Conservation (phyloP, 345 rosid species). For the Murraya paniculata region DNA sequence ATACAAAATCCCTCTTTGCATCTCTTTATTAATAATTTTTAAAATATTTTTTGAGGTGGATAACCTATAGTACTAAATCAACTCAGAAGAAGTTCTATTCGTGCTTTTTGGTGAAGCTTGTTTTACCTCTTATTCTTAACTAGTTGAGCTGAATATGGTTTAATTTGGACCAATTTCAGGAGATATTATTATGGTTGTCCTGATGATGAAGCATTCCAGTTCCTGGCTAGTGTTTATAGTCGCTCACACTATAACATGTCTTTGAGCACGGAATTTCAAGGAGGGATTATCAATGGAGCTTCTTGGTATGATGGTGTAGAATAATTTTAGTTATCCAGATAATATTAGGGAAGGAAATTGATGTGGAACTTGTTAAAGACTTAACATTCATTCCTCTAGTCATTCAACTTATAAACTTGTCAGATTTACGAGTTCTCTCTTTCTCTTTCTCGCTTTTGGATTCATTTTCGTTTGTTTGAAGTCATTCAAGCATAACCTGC, state of each 20-base stretch:
- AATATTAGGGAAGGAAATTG: background rate
- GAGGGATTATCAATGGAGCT: slow-evolving; percentile 97
- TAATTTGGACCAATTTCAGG: slow-evolving; percentile 45
- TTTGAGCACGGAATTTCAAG: slow-evolving; percentile 78
- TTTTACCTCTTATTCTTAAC: slow-evolving; percentile 4
- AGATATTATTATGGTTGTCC: slow-evolving; percentile 78
- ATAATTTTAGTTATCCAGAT: background rate
- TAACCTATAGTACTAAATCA: background rate
- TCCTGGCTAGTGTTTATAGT: slow-evolving; percentile 78
- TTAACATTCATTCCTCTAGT: background rate
- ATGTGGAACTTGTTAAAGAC: background rate
- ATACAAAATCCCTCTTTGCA: background rate
- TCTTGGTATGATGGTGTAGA: slow-evolving; percentile 49
- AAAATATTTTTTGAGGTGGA: background rate
- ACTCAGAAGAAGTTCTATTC: background rate
- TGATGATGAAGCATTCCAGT: slow-evolving; percentile 81
- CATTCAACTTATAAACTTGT: background rate
- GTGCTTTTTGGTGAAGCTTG: background rate
- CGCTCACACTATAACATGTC: slow-evolving; percentile 89
- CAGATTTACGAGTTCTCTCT: background rate
- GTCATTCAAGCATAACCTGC: slow-evolving; percentile 19
- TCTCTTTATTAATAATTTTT: background rate
- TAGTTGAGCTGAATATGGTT: background rate
- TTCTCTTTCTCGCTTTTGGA: background rate
- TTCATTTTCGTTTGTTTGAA: background rate